Percentiles rank a stretch among this genome's conserved stretches.
These are phyloP conservation scores for Penicillium olsonii DNA, from an alignment of 2,329 filamentous ascomycete species.

Conservation along the genomic window DNA sequence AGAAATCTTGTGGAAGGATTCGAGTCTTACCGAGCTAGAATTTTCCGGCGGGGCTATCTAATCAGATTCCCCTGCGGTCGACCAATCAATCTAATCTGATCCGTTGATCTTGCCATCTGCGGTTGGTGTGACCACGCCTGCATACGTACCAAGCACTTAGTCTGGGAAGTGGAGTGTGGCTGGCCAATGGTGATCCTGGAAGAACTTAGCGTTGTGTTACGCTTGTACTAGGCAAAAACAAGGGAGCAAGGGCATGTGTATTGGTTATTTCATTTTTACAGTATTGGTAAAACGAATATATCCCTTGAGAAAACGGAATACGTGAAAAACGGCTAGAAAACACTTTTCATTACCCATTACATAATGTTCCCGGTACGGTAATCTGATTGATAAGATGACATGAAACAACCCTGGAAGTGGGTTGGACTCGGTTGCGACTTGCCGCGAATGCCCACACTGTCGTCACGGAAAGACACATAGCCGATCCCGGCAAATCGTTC, in stretches of 20 bases:
- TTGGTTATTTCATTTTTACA: neutral
- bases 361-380: constrained; percentile 7
- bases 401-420: neutral
- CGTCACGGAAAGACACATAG: neutral
- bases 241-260: no score
- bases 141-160: neutral
- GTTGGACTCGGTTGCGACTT: neutral
- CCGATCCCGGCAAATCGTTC: constrained; percentile 20
- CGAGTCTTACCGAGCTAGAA: neutral
- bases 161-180: neutral
- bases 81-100: constrained; percentile 29
- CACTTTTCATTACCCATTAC: constrained; percentile 4
- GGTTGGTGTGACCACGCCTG: neutral
- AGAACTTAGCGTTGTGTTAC: no score
- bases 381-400: constrained; percentile 14
- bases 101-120: constrained; percentile 15
- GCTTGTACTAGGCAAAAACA: constrained; percentile 1
- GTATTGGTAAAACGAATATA: neutral
- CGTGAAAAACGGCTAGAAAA: neutral
- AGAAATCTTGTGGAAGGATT: neutral
- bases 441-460: constrained; percentile 5
- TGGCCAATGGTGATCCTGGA: no score
- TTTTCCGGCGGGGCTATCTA: constrained; percentile 12
- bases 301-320: neutral
- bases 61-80: constrained; percentile 7